Base-by-base conservation (phyloP, 164 flowering plant genomes). In the Vitis cinerea region DNA sequence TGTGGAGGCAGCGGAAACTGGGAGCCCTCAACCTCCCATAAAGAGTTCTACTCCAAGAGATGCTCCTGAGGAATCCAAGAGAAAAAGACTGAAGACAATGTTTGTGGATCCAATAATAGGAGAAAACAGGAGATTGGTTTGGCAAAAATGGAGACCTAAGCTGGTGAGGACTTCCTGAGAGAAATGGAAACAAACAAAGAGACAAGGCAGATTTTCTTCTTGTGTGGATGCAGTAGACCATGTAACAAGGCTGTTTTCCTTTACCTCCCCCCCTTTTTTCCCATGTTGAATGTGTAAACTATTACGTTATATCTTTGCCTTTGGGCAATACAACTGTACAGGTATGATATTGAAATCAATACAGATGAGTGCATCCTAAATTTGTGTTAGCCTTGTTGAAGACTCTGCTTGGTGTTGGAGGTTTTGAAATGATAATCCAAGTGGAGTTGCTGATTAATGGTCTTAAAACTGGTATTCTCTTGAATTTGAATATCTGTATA, bases 71-170 rank as follows among this genome's bases (percentile, higher is more conserved):
- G 74, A 60, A 31, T 69, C 78, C 9, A 75, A 63, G 61, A 76
- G 71, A 49, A 70, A 73, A 48, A 12, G 68, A 1, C 53, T 74
- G 16, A 83, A 75, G 75, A 80, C 79, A 50, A 76, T 72, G 63
- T 55, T 82, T n/a, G 30, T 80, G 63, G 83, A 83, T 63, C 73
- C 79, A 6, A 63, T 81, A 50, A 59, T 63, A 2, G 81, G 82
- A 59, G 88, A 73, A 49, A 69, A 67, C 4, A 74, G 76, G 10
- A 73, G 87, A 44, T 64, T 71, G 56, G 70, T 44, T 60, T 79
- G 79, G 75, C 70, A 69, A 74, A 61, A 67, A 4, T 79, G 84
- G 82, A 71, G 71, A 50, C 69, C 87, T 0, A 85, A 74, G 72
- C 23, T 71, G 9, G 72, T 78, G 59, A 71, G 58, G 49, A 71